These are phyloP conservation scores for Chaetomium globosum DNA, from an alignment of 2,329 filamentous ascomycete species.

Conservation along the genomic window DNA sequence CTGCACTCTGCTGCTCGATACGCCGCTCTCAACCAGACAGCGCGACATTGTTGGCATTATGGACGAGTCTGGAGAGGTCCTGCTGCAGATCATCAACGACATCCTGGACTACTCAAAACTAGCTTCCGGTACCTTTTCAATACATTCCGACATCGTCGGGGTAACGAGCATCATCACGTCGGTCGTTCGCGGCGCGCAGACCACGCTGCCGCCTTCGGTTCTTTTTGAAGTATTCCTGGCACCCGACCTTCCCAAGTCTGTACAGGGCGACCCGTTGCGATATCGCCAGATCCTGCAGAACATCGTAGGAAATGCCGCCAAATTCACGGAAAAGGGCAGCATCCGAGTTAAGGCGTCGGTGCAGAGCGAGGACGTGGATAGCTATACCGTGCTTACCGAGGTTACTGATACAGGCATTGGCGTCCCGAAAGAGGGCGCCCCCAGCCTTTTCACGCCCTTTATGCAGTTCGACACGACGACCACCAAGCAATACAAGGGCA, in stretches of 20 bases:
- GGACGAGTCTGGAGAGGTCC: slow-evolving; percentile 60
- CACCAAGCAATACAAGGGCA: slow-evolving; percentile 76
- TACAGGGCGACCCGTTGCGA: slow-evolving; percentile 60
- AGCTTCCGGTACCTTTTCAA: slow-evolving; percentile 60
- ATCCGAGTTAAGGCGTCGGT: slow-evolving; percentile 51
- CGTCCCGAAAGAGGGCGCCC: slow-evolving; percentile 64
- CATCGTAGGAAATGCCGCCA: slow-evolving; percentile 61
- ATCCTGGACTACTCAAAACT: slow-evolving; percentile 69
- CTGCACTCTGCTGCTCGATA: slow-evolving; percentile 59
- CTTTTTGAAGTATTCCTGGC: slow-evolving; percentile 50
- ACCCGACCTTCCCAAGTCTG: slow-evolving; percentile 51
- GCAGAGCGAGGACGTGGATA: slow-evolving; percentile 46
- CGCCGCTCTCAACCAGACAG: slow-evolving; percentile 55
- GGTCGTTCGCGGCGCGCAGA: slow-evolving; percentile 54
- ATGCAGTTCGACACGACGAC: slow-evolving; percentile 80
- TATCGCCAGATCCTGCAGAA: slow-evolving; percentile 67
- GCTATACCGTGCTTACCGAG: slow-evolving; percentile 55
- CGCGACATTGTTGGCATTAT: slow-evolving; percentile 60
- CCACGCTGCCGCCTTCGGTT: slow-evolving; percentile 51
- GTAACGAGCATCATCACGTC: slow-evolving; percentile 51
- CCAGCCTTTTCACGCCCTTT: slow-evolving; percentile 71
- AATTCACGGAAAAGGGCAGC: slow-evolving; percentile 61
- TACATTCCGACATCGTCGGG: slow-evolving; percentile 56
- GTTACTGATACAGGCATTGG: slow-evolving; percentile 81
- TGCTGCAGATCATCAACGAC: slow-evolving; percentile 65